These are phyloP conservation scores for Calonectria henricotiae DNA, from an alignment of 2,329 filamentous ascomycete species.

Conservation along the genomic window DNA sequence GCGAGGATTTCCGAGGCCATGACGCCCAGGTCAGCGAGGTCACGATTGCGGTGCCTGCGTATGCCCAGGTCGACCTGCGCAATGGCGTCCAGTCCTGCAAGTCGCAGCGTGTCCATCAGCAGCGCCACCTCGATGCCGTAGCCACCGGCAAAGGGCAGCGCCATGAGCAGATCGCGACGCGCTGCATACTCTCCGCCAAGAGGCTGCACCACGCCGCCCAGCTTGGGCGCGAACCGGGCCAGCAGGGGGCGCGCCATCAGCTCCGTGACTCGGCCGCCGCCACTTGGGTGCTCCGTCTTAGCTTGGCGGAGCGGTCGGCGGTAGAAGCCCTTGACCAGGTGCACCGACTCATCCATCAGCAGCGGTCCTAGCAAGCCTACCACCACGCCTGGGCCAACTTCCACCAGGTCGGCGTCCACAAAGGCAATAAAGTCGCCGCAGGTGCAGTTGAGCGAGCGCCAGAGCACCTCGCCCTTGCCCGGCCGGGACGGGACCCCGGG, in stretches of 20 bases:
- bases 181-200: constrained; percentile 10
- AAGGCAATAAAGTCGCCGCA: constrained; percentile 3
- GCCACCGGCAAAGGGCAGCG: constrained; percentile 4
- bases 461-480: constrained; percentile 8
- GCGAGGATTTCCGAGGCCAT: constrained; percentile 14
- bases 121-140: constrained; percentile 1
- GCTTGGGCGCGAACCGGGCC: neutral
- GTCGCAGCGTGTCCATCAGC: constrained; percentile 15
- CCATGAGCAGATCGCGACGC: constrained; percentile 8
- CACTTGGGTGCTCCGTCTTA: neutral
- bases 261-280: constrained; percentile 11
- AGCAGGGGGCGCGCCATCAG: constrained; percentile 2
- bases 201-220: constrained; percentile 10
- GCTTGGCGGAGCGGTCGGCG: constrained; percentile 1
- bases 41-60: constrained; percentile 5
- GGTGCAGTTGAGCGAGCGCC: constrained; percentile 19
- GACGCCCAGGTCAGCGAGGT: neutral
- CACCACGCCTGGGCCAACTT: neutral
- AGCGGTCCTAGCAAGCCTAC: neutral
- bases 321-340: constrained; percentile 9
- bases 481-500: neutral
- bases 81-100: constrained; percentile 3
- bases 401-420: constrained; percentile 1
- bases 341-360: constrained; percentile 16
- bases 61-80: constrained; percentile 1